Base-by-base conservation (phyloP, 305 asterid species). In the Rubia balearica region DNA sequence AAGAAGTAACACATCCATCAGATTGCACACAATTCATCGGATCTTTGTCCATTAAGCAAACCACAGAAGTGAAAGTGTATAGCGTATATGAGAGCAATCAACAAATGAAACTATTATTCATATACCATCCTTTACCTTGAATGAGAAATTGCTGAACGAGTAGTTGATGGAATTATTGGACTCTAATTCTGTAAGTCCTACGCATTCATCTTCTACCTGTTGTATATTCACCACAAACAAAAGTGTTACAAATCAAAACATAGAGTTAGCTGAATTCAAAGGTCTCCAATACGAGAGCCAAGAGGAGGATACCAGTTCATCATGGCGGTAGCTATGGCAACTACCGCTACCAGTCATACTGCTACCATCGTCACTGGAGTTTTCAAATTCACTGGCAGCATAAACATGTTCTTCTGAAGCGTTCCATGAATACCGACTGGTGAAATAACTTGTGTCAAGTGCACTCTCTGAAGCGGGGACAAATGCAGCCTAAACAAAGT, bases 101-200 rank as follows among this genome's bases (percentile, higher is more conserved):
- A 49, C 17, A 43, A 49, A 33, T 27, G 41, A 46, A 36, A 27
- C 8, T 22, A 13, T 0, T 6, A 21, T 11, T 4, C 56, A 67
- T 5, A 64, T 9, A n/a, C 33, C 5, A 69, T 56, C 24, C 41
- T 3, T 21, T 83, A 94, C 99, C 99, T 94, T 94, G 53, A 94
- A 94, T 8, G 99, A 94, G 85, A 94, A 94, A 81, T 94, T 94
- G 84, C 99, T 94, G 70, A 94, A 94, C 78, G 99, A 91, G 76
- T 89, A 91, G 79, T 94, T 82, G 81, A 89, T 84, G 61, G 87
- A 86, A 79, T 82, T 78, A 83, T 84, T 79, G 8, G 97, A 75
- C 55, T 88, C 96, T 38, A 91, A 88, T 70, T 90, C 99, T 2
- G 88, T 70, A 67, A 84, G 81, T 61, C 95, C 90, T 48, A 71